phyloP scores from a whole-genome alignment of 345 rosid genomes.

The Carallia pectinifolia region DNA sequence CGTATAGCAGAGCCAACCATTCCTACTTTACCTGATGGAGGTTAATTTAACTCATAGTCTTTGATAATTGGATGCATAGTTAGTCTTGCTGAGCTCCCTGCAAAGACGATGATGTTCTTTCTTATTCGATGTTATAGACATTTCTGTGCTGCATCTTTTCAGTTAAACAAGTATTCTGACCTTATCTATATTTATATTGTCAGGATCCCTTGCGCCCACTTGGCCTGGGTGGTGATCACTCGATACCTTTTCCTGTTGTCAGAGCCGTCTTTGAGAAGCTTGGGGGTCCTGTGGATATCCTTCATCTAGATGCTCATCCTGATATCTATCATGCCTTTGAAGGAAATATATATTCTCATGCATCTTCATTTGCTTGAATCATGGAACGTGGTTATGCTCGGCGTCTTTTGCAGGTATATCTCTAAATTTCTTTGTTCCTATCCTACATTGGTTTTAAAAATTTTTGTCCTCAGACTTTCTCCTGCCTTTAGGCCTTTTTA shows the following conservation, averaged over 20 bases:
- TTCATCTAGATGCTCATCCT: slow-evolving; percentile 99
- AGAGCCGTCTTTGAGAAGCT: slow-evolving; percentile 95
- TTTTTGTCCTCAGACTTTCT: too few relatives aligned
- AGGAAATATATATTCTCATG: slow-evolving; percentile 94
- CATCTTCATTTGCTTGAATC: slow-evolving; percentile 95
- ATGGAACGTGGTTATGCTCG: slow-evolving; percentile 98
- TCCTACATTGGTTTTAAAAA: neutral
- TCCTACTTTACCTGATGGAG: neutral
- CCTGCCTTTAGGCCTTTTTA: neutral
- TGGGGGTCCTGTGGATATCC: slow-evolving; percentile 93
- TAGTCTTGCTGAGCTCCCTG: neutral
- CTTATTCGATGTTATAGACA: neutral
- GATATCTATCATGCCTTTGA: slow-evolving; percentile 86
- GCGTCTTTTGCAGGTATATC: slow-evolving; percentile 76
- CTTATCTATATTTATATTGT: slow-evolving; percentile 9
- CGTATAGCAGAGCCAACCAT: neutral
- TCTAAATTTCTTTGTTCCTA: neutral
- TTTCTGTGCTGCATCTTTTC: neutral
- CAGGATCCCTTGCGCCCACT: slow-evolving; percentile 86
- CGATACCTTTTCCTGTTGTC: slow-evolving; percentile 85
- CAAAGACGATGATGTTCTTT: neutral
- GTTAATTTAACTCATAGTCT: neutral
- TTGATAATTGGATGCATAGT: neutral
- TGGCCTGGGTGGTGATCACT: slow-evolving; percentile 97
- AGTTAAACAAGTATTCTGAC: neutral